Conservation (phyloP, 2,329 filamentous ascomycete species). For the Nemania sp. region DNA sequence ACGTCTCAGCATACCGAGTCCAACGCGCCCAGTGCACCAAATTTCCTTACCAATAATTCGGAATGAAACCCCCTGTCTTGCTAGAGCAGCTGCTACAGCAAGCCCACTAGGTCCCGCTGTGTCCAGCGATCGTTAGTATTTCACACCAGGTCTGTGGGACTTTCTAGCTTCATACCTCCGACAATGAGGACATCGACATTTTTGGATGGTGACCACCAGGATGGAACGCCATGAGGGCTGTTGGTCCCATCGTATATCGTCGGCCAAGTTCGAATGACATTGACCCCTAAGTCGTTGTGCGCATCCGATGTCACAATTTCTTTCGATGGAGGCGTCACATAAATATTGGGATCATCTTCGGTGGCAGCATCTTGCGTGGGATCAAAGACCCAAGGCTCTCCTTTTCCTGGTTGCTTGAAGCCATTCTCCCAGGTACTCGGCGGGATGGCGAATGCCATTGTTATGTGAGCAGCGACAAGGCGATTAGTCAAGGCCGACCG, state of each 20-base stretch:
- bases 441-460: constrained; percentile 27
- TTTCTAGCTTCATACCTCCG: constrained; percentile 34
- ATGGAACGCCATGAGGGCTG: constrained; percentile 34
- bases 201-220: constrained; percentile 34
- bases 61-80: constrained; percentile 40
- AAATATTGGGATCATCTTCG: constrained; percentile 24
- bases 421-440: constrained; percentile 33
- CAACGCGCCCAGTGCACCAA: neutral
- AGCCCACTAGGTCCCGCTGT: constrained; percentile 41
- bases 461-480: neutral
- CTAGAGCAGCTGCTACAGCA: constrained; percentile 37
- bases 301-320: constrained; percentile 32
- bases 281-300: constrained; percentile 36
- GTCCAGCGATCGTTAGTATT: neutral
- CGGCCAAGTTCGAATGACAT: constrained; percentile 38
- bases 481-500: neutral
- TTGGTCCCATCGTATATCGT: constrained; percentile 38
- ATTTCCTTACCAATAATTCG: constrained; percentile 38
- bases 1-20: neutral
- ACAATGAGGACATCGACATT: constrained; percentile 42
- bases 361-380: neutral
- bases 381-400: constrained; percentile 14
- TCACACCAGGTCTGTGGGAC: neutral
- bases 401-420: constrained; percentile 24
- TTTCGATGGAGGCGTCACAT: constrained; percentile 31